phyloP scores from a whole-genome alignment of 495 filamentous ascomycete genomes.

The Friedmanniomyces simplex region DNA sequence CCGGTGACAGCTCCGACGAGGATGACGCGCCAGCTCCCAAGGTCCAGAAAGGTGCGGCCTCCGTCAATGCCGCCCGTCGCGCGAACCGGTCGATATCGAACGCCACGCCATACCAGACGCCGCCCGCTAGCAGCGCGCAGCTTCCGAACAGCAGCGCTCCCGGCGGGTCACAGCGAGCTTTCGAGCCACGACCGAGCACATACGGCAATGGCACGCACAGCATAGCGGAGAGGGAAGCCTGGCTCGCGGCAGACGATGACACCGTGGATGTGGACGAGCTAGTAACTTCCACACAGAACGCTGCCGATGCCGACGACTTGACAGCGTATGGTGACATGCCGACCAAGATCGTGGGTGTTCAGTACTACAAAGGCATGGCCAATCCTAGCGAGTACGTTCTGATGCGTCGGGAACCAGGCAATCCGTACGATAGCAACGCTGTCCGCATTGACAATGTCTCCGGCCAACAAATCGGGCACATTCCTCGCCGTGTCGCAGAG shows the following conservation, averaged over 20 bases:
- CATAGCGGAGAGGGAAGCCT: slow-evolving; percentile 10
- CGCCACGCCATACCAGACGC: not conserved
- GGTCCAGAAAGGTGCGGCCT: slow-evolving; percentile 1
- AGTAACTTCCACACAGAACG: slow-evolving; percentile 13
- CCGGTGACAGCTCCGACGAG: slow-evolving; percentile 9
- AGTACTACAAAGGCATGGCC: slow-evolving; percentile 65
- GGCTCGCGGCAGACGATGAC: slow-evolving; percentile 14
- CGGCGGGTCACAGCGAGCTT: slow-evolving; percentile 1
- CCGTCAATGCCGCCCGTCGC: not conserved
- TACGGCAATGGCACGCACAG: slow-evolving; percentile 4
- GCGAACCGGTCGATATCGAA: not conserved
- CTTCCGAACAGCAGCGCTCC: not conserved
- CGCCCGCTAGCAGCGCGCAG: slow-evolving; percentile 1
- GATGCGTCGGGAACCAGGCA: slow-evolving; percentile 56
- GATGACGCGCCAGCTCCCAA: slow-evolving; percentile 11
- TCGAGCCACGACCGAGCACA: not conserved
- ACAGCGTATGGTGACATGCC: slow-evolving; percentile 27
- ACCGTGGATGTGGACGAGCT: slow-evolving; percentile 12
- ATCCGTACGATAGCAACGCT: slow-evolving; percentile 67
- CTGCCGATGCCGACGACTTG: slow-evolving; percentile 1
- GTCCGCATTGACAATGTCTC: slow-evolving; percentile 75
- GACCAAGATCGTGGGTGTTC: slow-evolving; percentile 68
- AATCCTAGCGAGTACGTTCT: slow-evolving; percentile 63
- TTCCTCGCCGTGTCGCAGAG: slow-evolving; percentile 52
- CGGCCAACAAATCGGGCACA: slow-evolving; percentile 68